Percentiles rank a stretch among this genome's conserved stretches.
These are phyloP conservation scores for Rhodamnia argentea DNA, from an alignment of 345 rosid genomes.

Conservation along the genomic window DNA sequence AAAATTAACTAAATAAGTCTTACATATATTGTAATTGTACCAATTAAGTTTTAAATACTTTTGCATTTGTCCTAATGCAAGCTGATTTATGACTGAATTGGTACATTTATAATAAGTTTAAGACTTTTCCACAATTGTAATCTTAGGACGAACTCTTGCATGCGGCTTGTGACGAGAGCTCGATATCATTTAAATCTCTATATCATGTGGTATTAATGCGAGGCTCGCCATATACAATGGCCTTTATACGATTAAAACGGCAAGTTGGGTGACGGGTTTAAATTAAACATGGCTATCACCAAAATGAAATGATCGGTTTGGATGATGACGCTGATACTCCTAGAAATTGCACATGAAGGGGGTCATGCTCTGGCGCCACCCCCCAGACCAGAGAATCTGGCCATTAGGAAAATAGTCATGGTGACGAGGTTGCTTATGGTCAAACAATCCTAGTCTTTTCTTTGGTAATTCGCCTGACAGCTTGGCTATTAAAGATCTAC, in stretches of 20 bases:
- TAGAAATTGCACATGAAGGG: background rate
- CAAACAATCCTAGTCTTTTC: background rate
- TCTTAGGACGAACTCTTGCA: background rate
- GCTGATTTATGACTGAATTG: too few species aligned
- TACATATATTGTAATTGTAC: too few species aligned
- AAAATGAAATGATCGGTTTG: background rate
- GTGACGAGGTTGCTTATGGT: background rate
- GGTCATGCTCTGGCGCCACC: background rate
- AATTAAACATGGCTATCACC: background rate
- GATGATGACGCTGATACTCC: too few species aligned
- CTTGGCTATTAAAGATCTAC: background rate
- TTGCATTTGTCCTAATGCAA: too few species aligned
- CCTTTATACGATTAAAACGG: background rate
- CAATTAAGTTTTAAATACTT: too few species aligned
- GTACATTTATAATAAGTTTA: too few species aligned
- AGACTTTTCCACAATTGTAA: background rate
- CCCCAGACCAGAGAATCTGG: background rate
- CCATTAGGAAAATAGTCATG: background rate
- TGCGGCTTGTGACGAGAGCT: background rate
- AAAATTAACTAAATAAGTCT: too few species aligned
- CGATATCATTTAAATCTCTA: background rate
- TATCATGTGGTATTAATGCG: background rate
- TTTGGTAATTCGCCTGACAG: background rate
- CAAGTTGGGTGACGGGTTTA: accelerated
- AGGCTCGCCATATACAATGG: accelerated